Percentiles rank a stretch among this genome's conserved stretches.
phyloP scores from a whole-genome alignment of 2,329 filamentous ascomycete species.

The Neonectria faginata region DNA sequence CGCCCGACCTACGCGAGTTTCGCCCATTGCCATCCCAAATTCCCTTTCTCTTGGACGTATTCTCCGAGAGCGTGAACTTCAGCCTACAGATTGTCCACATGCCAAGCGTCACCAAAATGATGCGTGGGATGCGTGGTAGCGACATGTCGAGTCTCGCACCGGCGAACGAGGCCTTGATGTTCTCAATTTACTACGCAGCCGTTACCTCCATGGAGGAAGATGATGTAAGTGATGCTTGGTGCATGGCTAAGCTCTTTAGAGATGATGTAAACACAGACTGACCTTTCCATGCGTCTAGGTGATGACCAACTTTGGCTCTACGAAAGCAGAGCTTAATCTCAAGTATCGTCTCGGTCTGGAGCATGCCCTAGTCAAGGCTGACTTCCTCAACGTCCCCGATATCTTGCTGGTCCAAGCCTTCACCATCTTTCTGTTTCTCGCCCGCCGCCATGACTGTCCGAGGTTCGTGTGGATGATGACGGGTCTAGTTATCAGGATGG shows the following conservation, averaged over 20 bases:
- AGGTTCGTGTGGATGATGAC: conserved; percentile 73
- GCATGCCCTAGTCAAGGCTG: conserved; percentile 70
- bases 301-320: conserved; percentile 59
- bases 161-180: conserved; percentile 64
- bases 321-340: conserved; percentile 58
- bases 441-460: conserved; percentile 63
- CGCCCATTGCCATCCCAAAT: conserved; percentile 67
- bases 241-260: no score
- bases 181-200: conserved; percentile 68
- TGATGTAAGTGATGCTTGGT: conserved; percentile 56
- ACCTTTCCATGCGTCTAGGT: conserved; percentile 53
- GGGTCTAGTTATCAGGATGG: conserved; percentile 69
- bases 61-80: conserved; percentile 63
- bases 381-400: conserved; percentile 70
- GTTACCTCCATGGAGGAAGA: conserved; percentile 68
- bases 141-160: conserved; percentile 51
- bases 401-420: conserved; percentile 72
- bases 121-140: conserved; percentile 51
- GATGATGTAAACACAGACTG: background rate
- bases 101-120: conserved; percentile 52
- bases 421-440: conserved; percentile 66
- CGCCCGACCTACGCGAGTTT: conserved; percentile 53
- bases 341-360: conserved; percentile 68
- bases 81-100: conserved; percentile 59
- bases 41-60: conserved; percentile 64